Percentiles rank a stretch among this genome's conserved stretches.
These are phyloP conservation scores for Eucalyptus curtisii DNA, from an alignment of 345 rosid genomes.

Conservation along the genomic window DNA sequence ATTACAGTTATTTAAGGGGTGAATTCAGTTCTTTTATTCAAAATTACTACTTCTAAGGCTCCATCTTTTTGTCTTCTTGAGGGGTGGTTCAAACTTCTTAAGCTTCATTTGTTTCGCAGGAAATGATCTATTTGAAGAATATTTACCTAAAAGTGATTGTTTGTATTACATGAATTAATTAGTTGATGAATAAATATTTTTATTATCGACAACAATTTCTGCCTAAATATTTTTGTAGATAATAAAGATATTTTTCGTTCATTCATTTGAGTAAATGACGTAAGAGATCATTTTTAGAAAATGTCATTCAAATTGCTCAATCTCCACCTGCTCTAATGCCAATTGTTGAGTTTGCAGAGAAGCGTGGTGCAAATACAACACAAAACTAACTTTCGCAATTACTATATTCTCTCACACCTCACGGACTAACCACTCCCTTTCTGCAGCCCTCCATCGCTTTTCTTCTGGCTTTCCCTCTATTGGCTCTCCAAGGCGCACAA, in stretches of 20 bases:
- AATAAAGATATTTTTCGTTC: rapidly evolving
- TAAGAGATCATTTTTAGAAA: not conserved
- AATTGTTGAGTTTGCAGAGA: not conserved
- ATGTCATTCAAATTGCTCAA: not conserved
- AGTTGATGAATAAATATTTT: too few species aligned
- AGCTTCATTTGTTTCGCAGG: too few species aligned
- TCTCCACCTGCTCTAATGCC: not conserved
- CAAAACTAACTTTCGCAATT: not conserved
- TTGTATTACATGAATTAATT: not conserved
- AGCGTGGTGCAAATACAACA: not conserved
- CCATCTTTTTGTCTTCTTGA: not conserved
- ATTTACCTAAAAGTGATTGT: too few species aligned
- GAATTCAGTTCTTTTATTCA: not conserved
- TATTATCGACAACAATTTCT: not conserved
- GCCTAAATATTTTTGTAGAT: too few species aligned
- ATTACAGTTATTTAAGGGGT: not conserved
- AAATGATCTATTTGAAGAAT: too few species aligned
- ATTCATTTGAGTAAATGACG: too few species aligned
- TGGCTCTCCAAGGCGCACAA: not conserved
- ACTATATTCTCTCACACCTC: not conserved
- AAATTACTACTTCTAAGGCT: not conserved
- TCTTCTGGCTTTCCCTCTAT: not conserved
- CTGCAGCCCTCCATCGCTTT: too few species aligned
- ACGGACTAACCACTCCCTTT: too few species aligned
- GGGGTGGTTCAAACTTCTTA: not conserved